Evolutionary conservation across 2,329 filamentous ascomycete species (phyloP), one percentile per base, ranked within the genome.

Genomic region (Apiospora malaysiana): DNA sequence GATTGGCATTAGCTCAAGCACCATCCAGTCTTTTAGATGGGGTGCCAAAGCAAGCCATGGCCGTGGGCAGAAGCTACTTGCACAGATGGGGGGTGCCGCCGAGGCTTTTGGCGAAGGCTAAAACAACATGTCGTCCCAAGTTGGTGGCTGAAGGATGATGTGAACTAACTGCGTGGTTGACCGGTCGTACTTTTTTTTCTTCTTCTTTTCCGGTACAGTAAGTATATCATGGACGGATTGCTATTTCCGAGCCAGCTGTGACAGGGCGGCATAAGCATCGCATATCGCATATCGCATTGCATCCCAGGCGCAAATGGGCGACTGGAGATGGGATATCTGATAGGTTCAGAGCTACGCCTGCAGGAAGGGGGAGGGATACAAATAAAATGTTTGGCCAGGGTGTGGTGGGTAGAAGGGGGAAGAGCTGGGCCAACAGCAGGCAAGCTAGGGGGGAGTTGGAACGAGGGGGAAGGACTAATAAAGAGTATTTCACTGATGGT

Each of bases 361-460:
- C 56, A 63, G 56, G 56, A 63, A 40, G 51, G 51, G 42, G 42
- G 40, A 10, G 40, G 51, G 10, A 59, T 7, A 18, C 16, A 59
- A 8, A 47, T 47, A 9, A n/a, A 47, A 59, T 59, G 27, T 37
- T 32, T n/a, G 51, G 51, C 27, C 27, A 56, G 14, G 49, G 49
- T 56, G 47, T 56, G 25, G 49, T 23, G 21, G 46, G 46, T 23
- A 10, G 23, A n/a, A 59, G 51, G 51, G 51, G 51, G 37, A 18
- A 40, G 27, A 63, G 56, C 56, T 40, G 56, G 32, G 32, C 56
- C 56, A 63, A 63, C 56, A 63, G 56, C 32, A 63, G 56, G 32
- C 56, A 21, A 63, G 56, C 56, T 63, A 63, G 32, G 56, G 56
- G 27, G 16, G 37, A n/a, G 56, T 63, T 63, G 56, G 56, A 63